phyloP scores from a whole-genome alignment of 176 grass and related monocot genomes.

The Avena eriantha region DNA sequence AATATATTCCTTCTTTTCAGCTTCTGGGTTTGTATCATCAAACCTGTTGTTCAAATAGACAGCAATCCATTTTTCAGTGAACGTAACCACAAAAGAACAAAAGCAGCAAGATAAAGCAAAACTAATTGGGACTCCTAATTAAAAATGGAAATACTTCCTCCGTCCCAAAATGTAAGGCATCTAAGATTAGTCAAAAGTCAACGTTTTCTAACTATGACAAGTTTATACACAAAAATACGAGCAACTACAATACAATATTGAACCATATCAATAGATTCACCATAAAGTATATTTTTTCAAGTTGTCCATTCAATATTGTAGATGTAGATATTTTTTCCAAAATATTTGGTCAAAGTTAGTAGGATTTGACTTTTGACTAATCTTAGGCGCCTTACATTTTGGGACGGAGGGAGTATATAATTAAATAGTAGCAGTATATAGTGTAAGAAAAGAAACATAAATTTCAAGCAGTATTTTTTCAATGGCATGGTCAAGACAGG shows the following conservation, averaged over 20 bases:
- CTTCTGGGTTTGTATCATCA: constrained; percentile 99
- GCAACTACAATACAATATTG: too few species aligned
- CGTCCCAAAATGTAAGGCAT: too few species aligned
- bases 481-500: constrained; percentile 4
- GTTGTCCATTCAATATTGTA: too few species aligned
- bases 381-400: too few species aligned
- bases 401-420: not conserved
- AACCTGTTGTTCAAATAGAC: constrained; percentile 68
- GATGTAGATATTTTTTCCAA: too few species aligned
- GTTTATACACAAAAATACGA: too few species aligned
- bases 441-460: not conserved
- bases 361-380: too few species aligned
- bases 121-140: not conserved
- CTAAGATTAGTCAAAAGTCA: too few species aligned
- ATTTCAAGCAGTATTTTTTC: not conserved
- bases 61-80: constrained; percentile 3
- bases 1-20: constrained; percentile 97
- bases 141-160: not conserved
- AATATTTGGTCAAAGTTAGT: too few species aligned
- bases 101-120: constrained; percentile 14
- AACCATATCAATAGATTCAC: too few species aligned
- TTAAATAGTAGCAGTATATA: not conserved
- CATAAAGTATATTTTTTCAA: too few species aligned
- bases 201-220: too few species aligned
- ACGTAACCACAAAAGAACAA: not conserved